Conservation (phyloP, 169 alveolate species). For the Eimeria falciformis region DNA sequence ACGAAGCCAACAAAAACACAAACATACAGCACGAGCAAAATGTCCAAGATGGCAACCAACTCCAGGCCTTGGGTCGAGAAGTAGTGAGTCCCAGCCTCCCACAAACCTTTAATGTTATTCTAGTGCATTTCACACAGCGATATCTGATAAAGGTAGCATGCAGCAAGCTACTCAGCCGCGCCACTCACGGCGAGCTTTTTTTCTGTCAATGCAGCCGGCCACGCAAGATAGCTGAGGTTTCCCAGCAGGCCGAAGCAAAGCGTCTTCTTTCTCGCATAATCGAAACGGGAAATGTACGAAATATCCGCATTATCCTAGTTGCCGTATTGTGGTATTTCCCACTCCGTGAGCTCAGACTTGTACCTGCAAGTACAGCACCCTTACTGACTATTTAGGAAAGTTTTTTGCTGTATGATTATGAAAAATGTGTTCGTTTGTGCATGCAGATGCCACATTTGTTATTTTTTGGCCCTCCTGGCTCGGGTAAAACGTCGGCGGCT, state of each 20-base stretch:
- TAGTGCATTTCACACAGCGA: neutral
- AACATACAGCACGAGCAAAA: neutral
- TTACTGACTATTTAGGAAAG: neutral
- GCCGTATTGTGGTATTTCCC: neutral
- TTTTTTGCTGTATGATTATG: neutral
- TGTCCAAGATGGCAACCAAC: constrained; percentile 30
- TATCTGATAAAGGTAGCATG: neutral
- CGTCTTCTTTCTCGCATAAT: constrained; percentile 55
- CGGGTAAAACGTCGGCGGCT: constrained; percentile 96
- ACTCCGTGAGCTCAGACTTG: neutral
- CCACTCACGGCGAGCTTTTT: neutral
- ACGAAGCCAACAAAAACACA: neutral
- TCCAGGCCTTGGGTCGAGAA: constrained; percentile 65
- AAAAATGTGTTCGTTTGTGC: neutral
- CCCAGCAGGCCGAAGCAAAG: constrained; percentile 78
- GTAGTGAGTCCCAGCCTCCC: constrained; percentile 14
- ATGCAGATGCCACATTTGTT: constrained; percentile 82
- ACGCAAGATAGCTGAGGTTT: constrained; percentile 69
- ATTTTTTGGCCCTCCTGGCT: constrained; percentile 95
- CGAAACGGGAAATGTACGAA: constrained; percentile 73
- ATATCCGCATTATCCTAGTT: neutral
- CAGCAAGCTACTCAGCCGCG: neutral
- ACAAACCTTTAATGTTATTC: neutral
- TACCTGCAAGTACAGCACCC: neutral
- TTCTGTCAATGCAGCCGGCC: constrained; percentile 73